Conservation (phyloP, 1,139 yeast species). For the Diutina neorugosa region DNA sequence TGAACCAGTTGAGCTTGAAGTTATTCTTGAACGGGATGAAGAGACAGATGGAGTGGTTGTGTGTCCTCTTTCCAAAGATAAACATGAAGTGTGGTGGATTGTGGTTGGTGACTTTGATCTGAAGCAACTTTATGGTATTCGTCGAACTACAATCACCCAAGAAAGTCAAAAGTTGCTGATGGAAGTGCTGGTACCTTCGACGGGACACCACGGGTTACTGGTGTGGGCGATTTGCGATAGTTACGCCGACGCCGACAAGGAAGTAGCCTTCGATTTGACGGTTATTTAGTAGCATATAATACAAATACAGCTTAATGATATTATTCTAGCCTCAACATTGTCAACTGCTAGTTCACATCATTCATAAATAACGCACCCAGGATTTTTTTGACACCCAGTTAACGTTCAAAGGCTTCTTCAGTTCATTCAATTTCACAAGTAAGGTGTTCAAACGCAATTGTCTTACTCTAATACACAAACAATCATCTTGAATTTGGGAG, state of each 20-base stretch:
- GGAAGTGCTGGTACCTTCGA: slow-evolving; percentile 44
- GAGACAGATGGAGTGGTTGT: slow-evolving; percentile 59
- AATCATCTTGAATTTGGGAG: too few relatives aligned
- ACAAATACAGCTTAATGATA: too few relatives aligned
- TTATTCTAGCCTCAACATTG: too few relatives aligned
- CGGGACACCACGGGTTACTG: slow-evolving; percentile 50
- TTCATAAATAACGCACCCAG: too few relatives aligned
- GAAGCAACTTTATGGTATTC: slow-evolving; percentile 62
- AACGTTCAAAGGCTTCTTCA: too few relatives aligned
- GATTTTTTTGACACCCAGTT: too few relatives aligned
- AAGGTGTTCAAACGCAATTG: too few relatives aligned
- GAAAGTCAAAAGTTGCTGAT: slow-evolving; percentile 43
- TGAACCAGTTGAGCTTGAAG: slow-evolving; percentile 23
- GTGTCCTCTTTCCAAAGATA: slow-evolving; percentile 45
- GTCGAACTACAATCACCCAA: slow-evolving; percentile 45
- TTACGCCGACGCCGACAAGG: slow-evolving; percentile 84
- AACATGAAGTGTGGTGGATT: slow-evolving; percentile 82
- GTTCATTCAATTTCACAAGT: too few relatives aligned
- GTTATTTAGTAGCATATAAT: not conserved
- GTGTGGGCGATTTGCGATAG: slow-evolving; percentile 90
- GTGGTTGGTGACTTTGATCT: slow-evolving; percentile 58
- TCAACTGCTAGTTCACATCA: too few relatives aligned
- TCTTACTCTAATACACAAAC: too few relatives aligned
- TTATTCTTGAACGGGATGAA: slow-evolving; percentile 61
- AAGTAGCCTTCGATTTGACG: slow-evolving; percentile 37